Base-by-base conservation (phyloP, 1,139 yeast species). In the Taiozyma sp. region DNA sequence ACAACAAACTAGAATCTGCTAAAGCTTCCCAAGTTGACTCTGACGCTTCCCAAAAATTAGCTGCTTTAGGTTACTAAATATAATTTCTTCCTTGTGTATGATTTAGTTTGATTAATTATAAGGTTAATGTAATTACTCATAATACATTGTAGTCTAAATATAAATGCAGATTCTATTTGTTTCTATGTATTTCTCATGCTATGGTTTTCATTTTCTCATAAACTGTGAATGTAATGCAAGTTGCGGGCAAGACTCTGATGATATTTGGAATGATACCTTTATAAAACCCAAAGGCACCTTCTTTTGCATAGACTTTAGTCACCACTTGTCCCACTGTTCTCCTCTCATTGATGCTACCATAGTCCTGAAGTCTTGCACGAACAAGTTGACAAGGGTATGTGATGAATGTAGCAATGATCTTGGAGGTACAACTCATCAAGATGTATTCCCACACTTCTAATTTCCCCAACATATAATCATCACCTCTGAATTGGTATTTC, bases 1-100 rank as follows among this genome's bases (percentile, higher is more conserved):
- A 86, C 76, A 88, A 88, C 86, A 93, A 90, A 87, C 77, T 85
- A 65, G 79, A 80, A 65, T 83, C 90, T 72, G 98, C 96, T 71
- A 79, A 80, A 74, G 84, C 88, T 72, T 81, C 67, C 44, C 66
- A 69, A 61, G 72, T 75, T 58, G 88, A 83, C 71, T 77, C 91
- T 66, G 88, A 85, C 66, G 90, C 78, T 72, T 83, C 90, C 66
- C 75, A 84, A 75, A 79, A 86, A 78, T 85, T 86, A 74, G 88
- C 93, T 72, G 73, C 89, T 73, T 76, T 86, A 68, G 95, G 95
- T 80, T 86, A 86, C 81, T 86, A 85, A 81, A 65, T 63, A 41
- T 37, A 37, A 21, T 45, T 45, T 48, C 29, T 42, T 48, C 51
- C 50, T 50, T 53, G 49, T 49, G 48, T 55, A 47, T 51, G 56